Percentiles rank a stretch among this genome's conserved stretches.
phyloP scores from a whole-genome alignment of 2,329 filamentous ascomycete genomes.

The Aspergillus pseudonomiae region DNA sequence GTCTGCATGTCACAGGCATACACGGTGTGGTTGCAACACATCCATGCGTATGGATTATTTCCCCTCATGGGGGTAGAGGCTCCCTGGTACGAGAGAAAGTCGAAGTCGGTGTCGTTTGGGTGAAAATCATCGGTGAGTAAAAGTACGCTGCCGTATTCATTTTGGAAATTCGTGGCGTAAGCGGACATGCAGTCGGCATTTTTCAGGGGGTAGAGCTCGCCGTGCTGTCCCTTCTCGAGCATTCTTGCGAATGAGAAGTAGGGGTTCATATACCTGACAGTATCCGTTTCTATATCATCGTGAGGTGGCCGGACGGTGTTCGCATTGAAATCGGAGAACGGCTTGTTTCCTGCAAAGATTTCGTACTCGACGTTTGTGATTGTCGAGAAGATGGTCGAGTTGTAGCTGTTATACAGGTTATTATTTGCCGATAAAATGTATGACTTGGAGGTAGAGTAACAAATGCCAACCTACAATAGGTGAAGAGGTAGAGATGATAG shows the following conservation, averaged over 20 bases:
- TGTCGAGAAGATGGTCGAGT: neutral
- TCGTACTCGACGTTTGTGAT: neutral
- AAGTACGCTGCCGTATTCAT: slow-evolving; percentile 1
- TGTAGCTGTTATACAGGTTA: neutral
- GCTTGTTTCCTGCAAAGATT: slow-evolving; percentile 1
- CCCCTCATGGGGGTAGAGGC: neutral
- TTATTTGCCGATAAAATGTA: neutral
- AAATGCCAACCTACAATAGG: slow-evolving; percentile 5
- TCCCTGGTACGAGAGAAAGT: neutral
- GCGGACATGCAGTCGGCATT: slow-evolving; percentile 8
- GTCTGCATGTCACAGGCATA: neutral
- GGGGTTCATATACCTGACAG: neutral
- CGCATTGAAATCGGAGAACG: neutral
- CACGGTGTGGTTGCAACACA: neutral
- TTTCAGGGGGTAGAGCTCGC: neutral
- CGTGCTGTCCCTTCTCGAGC: neutral
- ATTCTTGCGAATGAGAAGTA: slow-evolving; percentile 1
- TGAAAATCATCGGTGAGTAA: slow-evolving; percentile 4
- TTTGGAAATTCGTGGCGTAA: slow-evolving; percentile 4
- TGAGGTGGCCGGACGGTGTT: neutral
- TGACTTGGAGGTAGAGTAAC: neutral
- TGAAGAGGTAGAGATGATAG: slow-evolving; percentile 9
- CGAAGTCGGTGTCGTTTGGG: neutral
- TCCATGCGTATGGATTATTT: slow-evolving; percentile 1
- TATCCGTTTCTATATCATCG: neutral